Evolutionary conservation across 192 early-diverging fungal genomes (phyloP), one percentile per base, ranked within the genome.

Genomic region (Coemansia sp.): DNA sequence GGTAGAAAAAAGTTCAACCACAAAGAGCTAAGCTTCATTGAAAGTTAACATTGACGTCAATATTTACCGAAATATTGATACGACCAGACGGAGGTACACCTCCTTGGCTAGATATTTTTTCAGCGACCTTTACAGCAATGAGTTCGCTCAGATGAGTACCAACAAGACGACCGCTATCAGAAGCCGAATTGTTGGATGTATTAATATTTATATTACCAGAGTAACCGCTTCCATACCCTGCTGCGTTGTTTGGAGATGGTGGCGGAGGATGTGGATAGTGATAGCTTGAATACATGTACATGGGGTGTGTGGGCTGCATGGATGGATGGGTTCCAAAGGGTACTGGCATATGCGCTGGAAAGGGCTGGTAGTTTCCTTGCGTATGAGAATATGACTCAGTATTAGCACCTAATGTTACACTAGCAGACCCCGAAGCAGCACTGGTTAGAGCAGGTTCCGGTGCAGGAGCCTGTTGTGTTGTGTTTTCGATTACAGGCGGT

Each of bases 201-300:
- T 33, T 54, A 17, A 30, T 13, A 33, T 28, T 54, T n/a, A 54
- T 54, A 1, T 4, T 19, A 3, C 52, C 17, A 31, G 29, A 11
- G n/a, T 19, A 54, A 13, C 28, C 50, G 15, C 28, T 5, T 6
- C 29, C 2, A 54, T 28, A 30, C 4, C 20, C 23, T 54, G 52
- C n/a, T 14, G 29, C 23, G 14, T 31, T 48, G 45, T 8, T 48
- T 11, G 45, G 19, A 0, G 45, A 48, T 25, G 19, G 45, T 20
- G 45, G 45, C 20, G 45, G 47, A 7, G 47, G 47, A 27, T 50
- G 22, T 3, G 47, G 52, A 6, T 31, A 30, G 0, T 27, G 20
- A 11, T 25, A 30, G 50, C 33, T 54, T 54, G 27, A n/a, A 33
- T 54, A 54, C n/a, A 54, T 30, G 29, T 54, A 54, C 52, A 54